A percentile compares a stretch with the other conserved stretches of the same genome.
These are phyloP conservation scores for Talaromyces piceae DNA, from an alignment of 2,329 filamentous ascomycete genomes.

Conservation along the genomic window DNA sequence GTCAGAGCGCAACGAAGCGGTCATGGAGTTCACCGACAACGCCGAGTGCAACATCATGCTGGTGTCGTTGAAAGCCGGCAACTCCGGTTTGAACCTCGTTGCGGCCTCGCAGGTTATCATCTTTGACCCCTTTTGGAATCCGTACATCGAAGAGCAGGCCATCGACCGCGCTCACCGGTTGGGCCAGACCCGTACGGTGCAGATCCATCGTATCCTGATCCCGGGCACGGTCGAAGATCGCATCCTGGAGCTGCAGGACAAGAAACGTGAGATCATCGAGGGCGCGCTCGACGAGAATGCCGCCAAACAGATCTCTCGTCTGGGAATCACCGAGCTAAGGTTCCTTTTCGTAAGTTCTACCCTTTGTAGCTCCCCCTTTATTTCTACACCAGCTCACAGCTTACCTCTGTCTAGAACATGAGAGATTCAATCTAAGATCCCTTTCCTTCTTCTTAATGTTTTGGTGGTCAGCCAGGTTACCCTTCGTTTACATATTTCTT, in stretches of 20 bases:
- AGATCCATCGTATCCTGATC: conserved; percentile 73
- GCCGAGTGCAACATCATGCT: conserved; percentile 61
- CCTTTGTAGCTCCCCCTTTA: too few relatives aligned
- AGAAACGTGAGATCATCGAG: conserved; percentile 70
- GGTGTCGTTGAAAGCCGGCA: conserved; percentile 71
- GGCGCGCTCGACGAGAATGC: conserved; percentile 72
- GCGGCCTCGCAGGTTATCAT: conserved; percentile 80
- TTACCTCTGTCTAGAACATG: too few relatives aligned
- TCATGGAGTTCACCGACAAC: conserved; percentile 59
- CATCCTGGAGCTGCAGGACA: conserved; percentile 69
- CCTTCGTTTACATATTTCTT: neutral
- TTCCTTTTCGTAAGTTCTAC: conserved; percentile 54
- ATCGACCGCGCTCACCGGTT: conserved; percentile 86
- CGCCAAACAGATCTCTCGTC: conserved; percentile 56
- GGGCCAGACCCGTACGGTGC: conserved; percentile 66
- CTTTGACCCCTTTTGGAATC: conserved; percentile 92
- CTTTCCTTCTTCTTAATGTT: neutral
- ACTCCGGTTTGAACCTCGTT: conserved; percentile 78
- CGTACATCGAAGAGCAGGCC: conserved; percentile 85
- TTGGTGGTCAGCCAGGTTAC: too few relatives aligned
- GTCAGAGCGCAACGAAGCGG: conserved; percentile 57
- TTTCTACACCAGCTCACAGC: too few relatives aligned
- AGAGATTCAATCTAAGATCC: neutral
- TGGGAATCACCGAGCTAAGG: conserved; percentile 59
- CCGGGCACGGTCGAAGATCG: conserved; percentile 77